These are phyloP conservation scores for Pseudogymnoascus sp. DNA, from an alignment of 2,329 filamentous ascomycete species.

Conservation along the genomic window DNA sequence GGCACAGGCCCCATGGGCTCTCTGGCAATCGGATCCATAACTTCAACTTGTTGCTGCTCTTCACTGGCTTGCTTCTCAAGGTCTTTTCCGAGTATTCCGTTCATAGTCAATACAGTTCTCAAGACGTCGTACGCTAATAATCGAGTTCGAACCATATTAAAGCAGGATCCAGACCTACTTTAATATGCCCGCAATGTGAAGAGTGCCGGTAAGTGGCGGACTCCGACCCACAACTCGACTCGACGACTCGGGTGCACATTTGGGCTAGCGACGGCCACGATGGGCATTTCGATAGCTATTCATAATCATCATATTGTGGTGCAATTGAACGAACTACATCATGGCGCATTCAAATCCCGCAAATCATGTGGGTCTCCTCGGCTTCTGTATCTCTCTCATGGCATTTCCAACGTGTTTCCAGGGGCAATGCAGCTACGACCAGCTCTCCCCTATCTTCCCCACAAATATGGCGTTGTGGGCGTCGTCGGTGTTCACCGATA, in stretches of 20 bases:
- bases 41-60: neutral
- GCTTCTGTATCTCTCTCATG: neutral
- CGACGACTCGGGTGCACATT: neutral
- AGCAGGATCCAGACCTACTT: neutral
- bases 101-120: neutral
- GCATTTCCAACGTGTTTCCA: neutral
- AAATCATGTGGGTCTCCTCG: neutral
- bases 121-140: neutral
- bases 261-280: neutral
- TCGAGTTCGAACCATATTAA: neutral
- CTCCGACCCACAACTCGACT: neutral
- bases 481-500: neutral
- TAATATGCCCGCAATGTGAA: neutral
- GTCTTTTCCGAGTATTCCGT: neutral
- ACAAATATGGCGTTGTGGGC: neutral
- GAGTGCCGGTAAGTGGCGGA: neutral
- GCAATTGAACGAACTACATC: neutral
- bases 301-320: neutral
- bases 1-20: neutral
- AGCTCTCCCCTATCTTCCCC: neutral
- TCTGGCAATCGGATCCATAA: neutral
- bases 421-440: neutral
- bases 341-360: neutral
- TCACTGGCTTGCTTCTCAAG: neutral
- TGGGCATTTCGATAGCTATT: neutral